These are phyloP conservation scores for Ceratocystis colombiana DNA, from an alignment of 2,329 filamentous ascomycete species.

Conservation along the genomic window DNA sequence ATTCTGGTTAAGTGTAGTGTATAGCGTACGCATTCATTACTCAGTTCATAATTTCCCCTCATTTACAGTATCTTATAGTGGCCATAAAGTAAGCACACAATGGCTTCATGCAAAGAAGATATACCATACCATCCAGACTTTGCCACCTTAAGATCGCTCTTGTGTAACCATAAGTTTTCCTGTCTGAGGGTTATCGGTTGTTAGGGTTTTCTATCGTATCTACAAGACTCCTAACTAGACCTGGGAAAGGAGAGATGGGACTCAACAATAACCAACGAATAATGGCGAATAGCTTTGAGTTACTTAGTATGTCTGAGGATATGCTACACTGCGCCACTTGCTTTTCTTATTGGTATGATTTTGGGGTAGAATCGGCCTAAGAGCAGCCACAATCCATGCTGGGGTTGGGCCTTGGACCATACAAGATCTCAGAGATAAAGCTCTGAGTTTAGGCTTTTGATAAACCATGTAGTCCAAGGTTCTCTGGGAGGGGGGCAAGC, in stretches of 20 bases:
- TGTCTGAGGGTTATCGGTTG: not conserved
- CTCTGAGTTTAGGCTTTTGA: not conserved
- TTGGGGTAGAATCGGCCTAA: not conserved
- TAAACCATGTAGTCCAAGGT: not conserved
- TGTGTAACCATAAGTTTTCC: not conserved
- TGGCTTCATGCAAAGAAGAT: no score
- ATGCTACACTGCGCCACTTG: constrained; percentile 3
- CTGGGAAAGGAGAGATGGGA: not conserved
- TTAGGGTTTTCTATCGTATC: not conserved
- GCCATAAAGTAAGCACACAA: no score
- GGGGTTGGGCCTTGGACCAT: not conserved
- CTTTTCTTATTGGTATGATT: not conserved
- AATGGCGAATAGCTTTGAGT: not conserved
- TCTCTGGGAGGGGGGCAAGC: not conserved
- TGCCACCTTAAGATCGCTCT: not conserved
- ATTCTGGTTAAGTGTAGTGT: no score
- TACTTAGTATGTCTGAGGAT: not conserved
- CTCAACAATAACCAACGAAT: not conserved
- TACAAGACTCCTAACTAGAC: not conserved
- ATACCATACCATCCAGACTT: not conserved
- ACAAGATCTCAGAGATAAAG: not conserved
- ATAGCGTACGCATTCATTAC: no score
- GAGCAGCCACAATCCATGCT: not conserved
- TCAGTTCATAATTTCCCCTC: no score
- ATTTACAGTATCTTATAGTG: no score